A percentile compares a stretch with the other conserved stretches of the same genome.
Evolutionary conservation across 176 grass and related monocot genomes (phyloP).

Genomic region (Oryza glaberrima): DNA sequence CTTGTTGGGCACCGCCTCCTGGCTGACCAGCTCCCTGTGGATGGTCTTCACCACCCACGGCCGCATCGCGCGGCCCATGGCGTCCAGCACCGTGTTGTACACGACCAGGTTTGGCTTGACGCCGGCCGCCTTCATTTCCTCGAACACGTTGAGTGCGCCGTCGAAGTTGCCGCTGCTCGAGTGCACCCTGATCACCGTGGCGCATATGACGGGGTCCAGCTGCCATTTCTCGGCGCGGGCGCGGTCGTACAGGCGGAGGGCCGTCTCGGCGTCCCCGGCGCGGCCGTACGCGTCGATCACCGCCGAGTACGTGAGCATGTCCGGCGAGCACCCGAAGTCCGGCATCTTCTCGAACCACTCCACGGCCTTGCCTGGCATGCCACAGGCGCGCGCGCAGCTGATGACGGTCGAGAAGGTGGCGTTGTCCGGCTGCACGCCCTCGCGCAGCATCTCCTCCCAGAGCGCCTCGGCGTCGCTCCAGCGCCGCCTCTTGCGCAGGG

Average conservation of each 20-base stretch:
- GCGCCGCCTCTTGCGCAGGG: slow-evolving; percentile 65
- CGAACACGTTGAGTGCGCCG: slow-evolving; percentile 77
- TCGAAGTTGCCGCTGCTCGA: slow-evolving; percentile 72
- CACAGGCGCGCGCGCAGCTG: slow-evolving; percentile 73
- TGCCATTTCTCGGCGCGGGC: slow-evolving; percentile 66
- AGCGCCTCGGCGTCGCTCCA: slow-evolving; percentile 69
- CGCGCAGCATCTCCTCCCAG: slow-evolving; percentile 67
- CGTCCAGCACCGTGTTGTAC: slow-evolving; percentile 82
- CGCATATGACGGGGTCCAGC: slow-evolving; percentile 68
- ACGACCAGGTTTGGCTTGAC: slow-evolving; percentile 78
- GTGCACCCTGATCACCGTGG: slow-evolving; percentile 74
- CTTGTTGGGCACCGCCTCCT: slow-evolving; percentile 50
- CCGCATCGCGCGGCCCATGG: slow-evolving; percentile 76
- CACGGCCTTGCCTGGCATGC: slow-evolving; percentile 61
- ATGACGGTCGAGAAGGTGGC: slow-evolving; percentile 84
- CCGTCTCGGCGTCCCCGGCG: slow-evolving; percentile 63
- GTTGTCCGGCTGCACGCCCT: slow-evolving; percentile 67
- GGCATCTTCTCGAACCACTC: slow-evolving; percentile 98
- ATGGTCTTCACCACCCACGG: slow-evolving; percentile 96
- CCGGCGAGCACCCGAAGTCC: slow-evolving; percentile 66
- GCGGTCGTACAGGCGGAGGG: slow-evolving; percentile 73
- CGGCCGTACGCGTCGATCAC: slow-evolving; percentile 83
- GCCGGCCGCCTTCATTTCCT: slow-evolving; percentile 86
- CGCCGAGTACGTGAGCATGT: slow-evolving; percentile 66
- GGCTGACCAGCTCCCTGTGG: slow-evolving; percentile 67